Evolutionary conservation across 306 rosid species (phyloP).

Genomic region (Clitoria ternatea): DNA sequence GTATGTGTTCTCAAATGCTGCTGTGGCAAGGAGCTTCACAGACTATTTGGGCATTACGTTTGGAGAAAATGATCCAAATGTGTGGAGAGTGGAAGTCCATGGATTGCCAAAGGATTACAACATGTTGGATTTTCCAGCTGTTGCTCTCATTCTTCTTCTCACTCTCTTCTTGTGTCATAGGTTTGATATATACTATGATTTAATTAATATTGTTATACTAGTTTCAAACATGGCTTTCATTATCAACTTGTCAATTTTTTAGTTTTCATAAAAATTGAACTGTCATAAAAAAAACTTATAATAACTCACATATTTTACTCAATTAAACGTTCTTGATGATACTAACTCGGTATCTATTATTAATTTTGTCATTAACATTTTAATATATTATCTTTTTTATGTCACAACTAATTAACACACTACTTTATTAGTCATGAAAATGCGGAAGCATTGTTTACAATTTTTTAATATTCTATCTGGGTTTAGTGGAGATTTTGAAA

Average conservation of each 20-base stretch:
- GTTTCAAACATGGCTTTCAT: too few relatives aligned
- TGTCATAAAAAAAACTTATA: too few relatives aligned
- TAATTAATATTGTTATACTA: not conserved
- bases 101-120: slow-evolving; percentile 59
- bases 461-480: not conserved
- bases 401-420: slow-evolving; percentile 7
- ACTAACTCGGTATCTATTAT: too few relatives aligned
- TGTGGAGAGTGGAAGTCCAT: slow-evolving; percentile 80
- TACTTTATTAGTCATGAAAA: slow-evolving; percentile 15
- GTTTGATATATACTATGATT: slow-evolving; percentile 44
- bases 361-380: too few relatives aligned
- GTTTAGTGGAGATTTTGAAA: slow-evolving; percentile 44
- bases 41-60: slow-evolving; percentile 61
- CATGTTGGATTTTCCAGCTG: slow-evolving; percentile 90
- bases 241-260: too few relatives aligned
- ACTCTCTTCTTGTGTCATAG: slow-evolving; percentile 87
- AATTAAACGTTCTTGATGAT: too few relatives aligned
- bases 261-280: too few relatives aligned
- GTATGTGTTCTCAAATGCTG: slow-evolving; percentile 94
- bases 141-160: slow-evolving; percentile 78
- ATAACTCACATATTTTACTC: too few relatives aligned
- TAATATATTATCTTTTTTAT: slow-evolving; percentile 13
- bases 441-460: not conserved
- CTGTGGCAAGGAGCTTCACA: slow-evolving; percentile 83
- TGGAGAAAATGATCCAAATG: slow-evolving; percentile 52